Base-by-base conservation (phyloP, 768 basidiomycete species). In the Russula earlei region DNA sequence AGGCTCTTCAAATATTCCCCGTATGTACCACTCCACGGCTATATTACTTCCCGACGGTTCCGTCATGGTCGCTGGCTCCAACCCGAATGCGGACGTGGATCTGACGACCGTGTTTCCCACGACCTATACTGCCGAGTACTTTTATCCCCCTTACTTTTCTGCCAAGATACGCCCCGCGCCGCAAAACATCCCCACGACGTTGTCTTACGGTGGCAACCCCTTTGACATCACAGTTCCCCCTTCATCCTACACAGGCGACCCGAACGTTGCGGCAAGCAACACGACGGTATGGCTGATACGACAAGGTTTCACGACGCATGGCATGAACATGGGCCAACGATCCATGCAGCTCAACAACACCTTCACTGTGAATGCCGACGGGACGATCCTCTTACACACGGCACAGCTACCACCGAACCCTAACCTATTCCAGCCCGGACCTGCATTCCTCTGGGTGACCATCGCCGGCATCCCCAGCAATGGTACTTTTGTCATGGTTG, bases 241-340 rank as follows among this genome's bases (percentile, higher is more conserved):
- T 22, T 47, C 53, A 2, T 47, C 37, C 17, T 54, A 40, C 37
- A 40, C 53, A 1, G 53, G 53, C 4, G 5, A 11, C 4, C 5
- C 38, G 11, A 5, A 40, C 4, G 20, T 17, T 5, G 53, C 53
- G 20, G 53, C 53, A 22, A 29, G 10, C 20, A 40, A 22, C 7
- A 31, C 53, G 44, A 22, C 25, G 0, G 37, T 54, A 7, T 54
- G 45, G 45, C 4, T 54, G 27, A 54, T 54, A 4, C 53, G 53
- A 3, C 37, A 36, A 24, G 53, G 53, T 2, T 54, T 54, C 37
- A 33, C 53, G 22, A 54, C 53, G 10, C 53, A 54, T 20, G 45
- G 37, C 4, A 47, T 54, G 53, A 54, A 47, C 45, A 40, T 47
- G 53, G 53, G 53, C 6, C 53, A 54, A 24, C 53, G 53, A 14